Base-by-base conservation (phyloP, 2,329 filamentous ascomycete species). In the Penicillium sp. region DNA sequence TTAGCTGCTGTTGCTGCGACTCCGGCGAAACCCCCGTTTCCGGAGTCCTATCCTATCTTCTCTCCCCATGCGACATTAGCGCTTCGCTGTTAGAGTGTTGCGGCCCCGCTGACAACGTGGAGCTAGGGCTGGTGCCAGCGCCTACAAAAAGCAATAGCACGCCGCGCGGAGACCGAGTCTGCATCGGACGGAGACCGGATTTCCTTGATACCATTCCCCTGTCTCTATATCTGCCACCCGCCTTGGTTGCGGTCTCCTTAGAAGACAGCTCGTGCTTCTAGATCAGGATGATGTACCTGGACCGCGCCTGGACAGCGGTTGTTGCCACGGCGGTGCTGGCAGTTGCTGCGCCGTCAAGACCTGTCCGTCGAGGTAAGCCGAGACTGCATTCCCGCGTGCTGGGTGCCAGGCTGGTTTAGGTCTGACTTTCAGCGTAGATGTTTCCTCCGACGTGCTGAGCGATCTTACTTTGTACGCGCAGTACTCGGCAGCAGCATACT, bases 401-500 rank as follows among this genome's bases (percentile, higher is more conserved):
- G 3, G 7, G 8, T 16, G 21, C 7, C 21, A 16, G 6, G 28
- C 34, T 43, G 3, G 43, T 16, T 7, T 21, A 27, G 17, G 15
- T 2, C 6, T 3, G 27, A 16, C n/a, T n/a, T n/a, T n/a, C n/a
- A n/a, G 25, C 11, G 11, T 29, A 69, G 67, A 57, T 31, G 64
- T 76, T 20, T 68, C 69, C 0, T 34, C 61, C n/a, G 56, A 56
- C 14, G 45, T 71, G 7, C 57, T 75, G 25, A 52, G 60, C 11
- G 58, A 71, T 28, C 59, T 78, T 6, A 58, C 62, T 2, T 61
- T 76, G 47, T 75, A 72, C 54, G 68, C 71, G 27, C 69, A 78
- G 43, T 79, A 75, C 53, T 67, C 74, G 2, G 75, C 74, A 2
- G 75, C 76, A 3, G 64, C 74, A 14, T 78, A 78, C 56, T 78